A percentile compares a stretch with the other conserved stretches of the same genome.
phyloP scores from a whole-genome alignment of 2,329 filamentous ascomycete genomes.

The Elsinoe australis region DNA sequence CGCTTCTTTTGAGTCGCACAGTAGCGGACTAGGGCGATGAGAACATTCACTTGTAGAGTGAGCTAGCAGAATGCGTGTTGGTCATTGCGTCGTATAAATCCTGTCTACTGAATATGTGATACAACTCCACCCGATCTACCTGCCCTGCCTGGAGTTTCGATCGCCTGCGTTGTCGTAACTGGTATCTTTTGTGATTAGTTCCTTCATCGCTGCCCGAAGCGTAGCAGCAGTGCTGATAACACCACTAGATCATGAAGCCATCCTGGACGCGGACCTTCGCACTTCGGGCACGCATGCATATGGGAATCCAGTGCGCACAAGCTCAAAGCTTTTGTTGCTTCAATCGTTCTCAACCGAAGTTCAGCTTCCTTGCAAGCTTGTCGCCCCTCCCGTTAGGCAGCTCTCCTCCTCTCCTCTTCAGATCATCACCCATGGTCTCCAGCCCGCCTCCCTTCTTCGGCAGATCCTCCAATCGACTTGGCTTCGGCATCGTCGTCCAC shows the following conservation, averaged over 20 bases:
- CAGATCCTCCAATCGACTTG: constrained; percentile 72
- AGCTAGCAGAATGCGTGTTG: background rate
- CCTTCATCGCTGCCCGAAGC: too few relatives aligned
- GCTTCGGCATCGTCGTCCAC: constrained; percentile 77
- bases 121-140: too few relatives aligned
- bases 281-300: too few relatives aligned
- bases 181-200: too few relatives aligned
- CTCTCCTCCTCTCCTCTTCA: constrained; percentile 68
- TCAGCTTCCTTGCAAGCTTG: constrained; percentile 74
- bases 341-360: too few relatives aligned
- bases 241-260: too few relatives aligned
- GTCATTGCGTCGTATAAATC: background rate
- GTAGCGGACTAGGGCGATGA: constrained; percentile 17
- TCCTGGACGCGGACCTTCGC: too few relatives aligned
- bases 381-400: constrained; percentile 58
- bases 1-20: constrained; percentile 15
- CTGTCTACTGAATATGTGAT: background rate
- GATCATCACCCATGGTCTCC: constrained; percentile 71
- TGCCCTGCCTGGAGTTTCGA: too few relatives aligned
- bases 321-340: too few relatives aligned
- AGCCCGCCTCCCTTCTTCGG: constrained; percentile 67
- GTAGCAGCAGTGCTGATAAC: too few relatives aligned
- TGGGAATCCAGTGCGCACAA: too few relatives aligned
- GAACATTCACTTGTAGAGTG: constrained; percentile 3
- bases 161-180: too few relatives aligned